Evolutionary conservation across 345 rosid genomes (phyloP), one percentile per base, ranked within the genome.

Genomic region (Lepidium aucheri): DNA sequence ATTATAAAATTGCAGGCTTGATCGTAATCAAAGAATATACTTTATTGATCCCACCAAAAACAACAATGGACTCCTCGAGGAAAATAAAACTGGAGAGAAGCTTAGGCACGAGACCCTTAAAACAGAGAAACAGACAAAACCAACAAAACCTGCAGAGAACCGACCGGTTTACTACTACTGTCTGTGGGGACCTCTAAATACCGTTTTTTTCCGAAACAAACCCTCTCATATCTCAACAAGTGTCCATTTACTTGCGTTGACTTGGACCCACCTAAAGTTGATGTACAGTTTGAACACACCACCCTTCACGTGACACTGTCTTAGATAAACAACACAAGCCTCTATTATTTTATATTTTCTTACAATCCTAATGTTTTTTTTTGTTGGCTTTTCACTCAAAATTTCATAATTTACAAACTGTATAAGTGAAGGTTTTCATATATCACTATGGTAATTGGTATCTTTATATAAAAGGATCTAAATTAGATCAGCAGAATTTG

Each of bases 111-210:
- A 46, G 24, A 40, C 22, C 17, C 51, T 6, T 6, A 54, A 58
- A 39, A 38, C 20, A 52, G 43, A 65, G 53, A 65, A 65, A 53
- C 22, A 53, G 61, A 41, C 34, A 53, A 65, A 61, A 36, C 68
- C 20, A 60, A 34, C 36, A 60, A 24, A 50, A 59, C 45, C 44
- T 44, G 14, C 47, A 46, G 14, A 61, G 56, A 62, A 62, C 68
- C 68, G 74, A 70, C 68, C 74, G 62, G 74, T 62, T 70, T 33
- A 44, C 68, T 62, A 56, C 49, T 44, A 53, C 36, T 62, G 56
- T 53, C 41, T 53, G 68, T 62, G 63, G 68, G 68, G 68, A 54
- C 42, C 62, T 42, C 46, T 16, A 24, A 42, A 33, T 13, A 53
- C 68, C 61, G 11, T 69, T 60, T 69, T 69, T 20, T n/a, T 61